Evolutionary conservation across 805 yeast species (phyloP), one percentile per base, ranked within the genome.

Genomic region (Kodamaea kakaduensis): DNA sequence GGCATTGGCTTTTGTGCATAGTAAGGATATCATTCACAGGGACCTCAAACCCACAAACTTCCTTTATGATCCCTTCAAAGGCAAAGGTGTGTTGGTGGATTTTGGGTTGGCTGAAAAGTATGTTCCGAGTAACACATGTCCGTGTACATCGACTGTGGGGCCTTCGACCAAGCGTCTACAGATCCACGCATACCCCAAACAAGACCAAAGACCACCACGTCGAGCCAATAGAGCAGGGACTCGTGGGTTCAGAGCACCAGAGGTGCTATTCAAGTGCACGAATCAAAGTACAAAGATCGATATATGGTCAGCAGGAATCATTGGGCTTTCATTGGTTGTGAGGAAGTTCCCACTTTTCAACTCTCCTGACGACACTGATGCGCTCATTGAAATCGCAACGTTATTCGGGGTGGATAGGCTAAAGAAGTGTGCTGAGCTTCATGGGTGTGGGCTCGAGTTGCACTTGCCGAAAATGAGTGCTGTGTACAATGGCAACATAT

Each of bases 151-250:
- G 26, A 41, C 52, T 9, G 33, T 52, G 3, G 46, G 49, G 20
- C 41, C 47, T 10, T 17, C 19, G 2, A 25, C 34, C n/a, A 54
- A 54, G 34, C 44, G 58, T 2, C 46, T 52, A 31, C 53, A 54
- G 31, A 45, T 67, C 22, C 61, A 69, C 46, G 58, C 96, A 1
- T 87, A 84, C 52, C 83, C 88, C 7, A 87, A 86, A 53, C 85
- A 84, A 48, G 98, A 93, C 61, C 76, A 77, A 32, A 70, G 97
- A 48, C 84, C 94, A 0, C 85, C 93, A 1, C 73, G 95, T 50
- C 73, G 98, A 38, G 97, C 97, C 0, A 93, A 93, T 51, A 78
- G 98, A 48, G 98, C 98, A 12, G 97, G 97, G 6, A 88, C 97
- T 1, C 71, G 97, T 48, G 97, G 97, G 0, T 88, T 88, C 52